Percentiles rank a stretch among this genome's conserved stretches.
phyloP scores from a whole-genome alignment of 2,329 filamentous ascomycete genomes.

The Daldinia eschscholtzii region DNA sequence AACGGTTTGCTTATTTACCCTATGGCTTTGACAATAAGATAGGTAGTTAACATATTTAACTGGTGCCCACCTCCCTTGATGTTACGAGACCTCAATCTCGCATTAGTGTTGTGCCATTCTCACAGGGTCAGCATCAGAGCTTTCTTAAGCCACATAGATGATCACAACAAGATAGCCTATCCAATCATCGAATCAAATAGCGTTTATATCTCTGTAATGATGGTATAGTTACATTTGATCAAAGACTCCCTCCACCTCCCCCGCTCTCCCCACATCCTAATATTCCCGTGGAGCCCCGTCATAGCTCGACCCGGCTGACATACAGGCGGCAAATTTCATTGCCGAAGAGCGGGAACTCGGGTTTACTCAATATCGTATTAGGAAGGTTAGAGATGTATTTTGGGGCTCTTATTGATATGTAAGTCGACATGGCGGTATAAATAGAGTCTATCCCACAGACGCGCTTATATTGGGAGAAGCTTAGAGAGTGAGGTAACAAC shows the following conservation, averaged over 20 bases:
- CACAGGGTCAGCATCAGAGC: conserved; percentile 9
- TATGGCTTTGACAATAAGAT: too few relatives aligned
- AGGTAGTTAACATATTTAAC: not conserved
- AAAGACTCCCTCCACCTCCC: conserved; percentile 36
- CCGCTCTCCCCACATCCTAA: conserved; percentile 29
- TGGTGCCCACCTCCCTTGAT: conserved; percentile 17
- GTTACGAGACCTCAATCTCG: not conserved
- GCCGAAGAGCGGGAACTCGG: conserved; percentile 17
- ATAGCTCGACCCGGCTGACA: conserved; percentile 21
- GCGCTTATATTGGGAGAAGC: not conserved
- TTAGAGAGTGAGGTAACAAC: not conserved
- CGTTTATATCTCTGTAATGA: not conserved
- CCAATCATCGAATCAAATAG: conserved; percentile 20
- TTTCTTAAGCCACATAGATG: conserved; percentile 14
- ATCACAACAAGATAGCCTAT: not conserved
- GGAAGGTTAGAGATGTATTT: not conserved
- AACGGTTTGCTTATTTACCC: not conserved
- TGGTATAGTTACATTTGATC: conserved; percentile 11
- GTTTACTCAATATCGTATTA: conserved; percentile 20
- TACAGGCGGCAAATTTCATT: conserved; percentile 20
- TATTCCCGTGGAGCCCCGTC: conserved; percentile 17
- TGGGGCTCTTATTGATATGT: not conserved
- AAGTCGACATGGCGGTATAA: conserved; percentile 6
- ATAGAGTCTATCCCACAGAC: not conserved
- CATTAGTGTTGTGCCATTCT: conserved; percentile 5